Conservation (phyloP, 495 filamentous ascomycete species). For the Elasticomyces elasticus region DNA sequence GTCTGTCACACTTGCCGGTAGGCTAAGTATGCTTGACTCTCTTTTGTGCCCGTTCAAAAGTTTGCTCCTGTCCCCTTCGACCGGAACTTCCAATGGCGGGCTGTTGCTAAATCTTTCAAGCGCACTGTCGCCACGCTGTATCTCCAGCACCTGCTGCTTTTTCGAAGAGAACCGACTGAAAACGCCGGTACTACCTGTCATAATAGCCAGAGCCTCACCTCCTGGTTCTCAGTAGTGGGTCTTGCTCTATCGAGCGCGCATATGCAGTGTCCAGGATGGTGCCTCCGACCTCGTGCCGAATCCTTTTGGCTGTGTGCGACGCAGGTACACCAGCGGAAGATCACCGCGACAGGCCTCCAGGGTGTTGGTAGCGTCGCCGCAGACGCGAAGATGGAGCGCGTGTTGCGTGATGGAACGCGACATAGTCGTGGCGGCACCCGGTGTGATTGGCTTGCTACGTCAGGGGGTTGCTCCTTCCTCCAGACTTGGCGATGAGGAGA, state of each 20-base stretch:
- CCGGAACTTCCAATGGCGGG: constrained; percentile 5
- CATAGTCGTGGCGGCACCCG: background rate
- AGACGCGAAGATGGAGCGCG: constrained; percentile 1
- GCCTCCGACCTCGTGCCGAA: background rate
- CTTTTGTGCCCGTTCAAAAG: constrained; percentile 12
- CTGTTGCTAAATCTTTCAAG: constrained; percentile 3
- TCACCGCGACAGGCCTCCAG: background rate
- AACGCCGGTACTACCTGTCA: constrained; percentile 9
- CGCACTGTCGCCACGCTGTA: background rate
- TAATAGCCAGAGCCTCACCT: background rate
- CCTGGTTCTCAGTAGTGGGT: background rate
- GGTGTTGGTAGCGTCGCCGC: constrained; percentile 6
- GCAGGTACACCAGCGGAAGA: no score
- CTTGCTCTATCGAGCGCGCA: background rate
- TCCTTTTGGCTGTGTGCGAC: background rate
- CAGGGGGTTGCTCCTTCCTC: no score
- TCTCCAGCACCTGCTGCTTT: constrained; percentile 3
- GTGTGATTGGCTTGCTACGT: background rate
- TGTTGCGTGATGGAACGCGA: background rate
- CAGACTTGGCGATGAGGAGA: background rate
- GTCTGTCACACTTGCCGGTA: constrained; percentile 17
- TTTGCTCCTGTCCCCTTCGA: constrained; percentile 8
- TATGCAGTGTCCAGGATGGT: background rate
- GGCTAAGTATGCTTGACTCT: constrained; percentile 18
- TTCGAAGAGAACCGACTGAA: constrained; percentile 11